Evolutionary conservation across 1,284 basidiomycete species (phyloP).

Genomic region (Boletus subluridellus): DNA sequence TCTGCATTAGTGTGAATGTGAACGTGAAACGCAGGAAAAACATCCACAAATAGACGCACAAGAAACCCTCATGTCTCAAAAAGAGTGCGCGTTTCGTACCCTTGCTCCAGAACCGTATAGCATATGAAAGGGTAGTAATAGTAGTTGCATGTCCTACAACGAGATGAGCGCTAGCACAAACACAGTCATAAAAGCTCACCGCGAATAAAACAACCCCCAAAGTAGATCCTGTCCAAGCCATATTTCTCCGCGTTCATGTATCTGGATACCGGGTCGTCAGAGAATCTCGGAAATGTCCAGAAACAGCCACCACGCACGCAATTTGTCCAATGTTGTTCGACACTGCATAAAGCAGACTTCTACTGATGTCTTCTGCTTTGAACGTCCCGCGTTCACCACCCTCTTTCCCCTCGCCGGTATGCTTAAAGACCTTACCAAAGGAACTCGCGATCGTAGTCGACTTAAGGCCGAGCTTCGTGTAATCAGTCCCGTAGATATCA

Average conservation of each 20-base stretch:
- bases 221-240: conserved; percentile 95
- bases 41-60: conserved; percentile 56
- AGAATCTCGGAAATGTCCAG: neutral
- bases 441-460: conserved; percentile 97
- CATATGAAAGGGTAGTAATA: conserved; percentile 96
- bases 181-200: conserved; percentile 48
- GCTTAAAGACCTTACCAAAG: conserved; percentile 98
- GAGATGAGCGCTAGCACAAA: conserved; percentile 1
- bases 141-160: conserved; percentile 88
- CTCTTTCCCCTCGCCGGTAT: conserved; percentile 53
- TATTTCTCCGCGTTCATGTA: conserved; percentile 99
- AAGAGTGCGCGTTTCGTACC: conserved; percentile 96
- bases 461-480: conserved; percentile 91
- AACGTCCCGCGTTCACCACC: conserved; percentile 62
- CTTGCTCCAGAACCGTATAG: conserved; percentile 99
- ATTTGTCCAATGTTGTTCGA: conserved; percentile 99
- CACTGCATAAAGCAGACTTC: conserved; percentile 90
- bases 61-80: conserved; percentile 95
- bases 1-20: conserved; percentile 40
- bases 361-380: conserved; percentile 91
- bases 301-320: conserved; percentile 65
- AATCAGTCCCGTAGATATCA: conserved; percentile 97
- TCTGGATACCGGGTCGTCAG: conserved; percentile 42
- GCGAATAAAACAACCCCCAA: conserved; percentile 98
- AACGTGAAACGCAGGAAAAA: conserved; percentile 4